Conservation (phyloP, 306 rosid genomes). For the Spatholobus suberectus region DNA sequence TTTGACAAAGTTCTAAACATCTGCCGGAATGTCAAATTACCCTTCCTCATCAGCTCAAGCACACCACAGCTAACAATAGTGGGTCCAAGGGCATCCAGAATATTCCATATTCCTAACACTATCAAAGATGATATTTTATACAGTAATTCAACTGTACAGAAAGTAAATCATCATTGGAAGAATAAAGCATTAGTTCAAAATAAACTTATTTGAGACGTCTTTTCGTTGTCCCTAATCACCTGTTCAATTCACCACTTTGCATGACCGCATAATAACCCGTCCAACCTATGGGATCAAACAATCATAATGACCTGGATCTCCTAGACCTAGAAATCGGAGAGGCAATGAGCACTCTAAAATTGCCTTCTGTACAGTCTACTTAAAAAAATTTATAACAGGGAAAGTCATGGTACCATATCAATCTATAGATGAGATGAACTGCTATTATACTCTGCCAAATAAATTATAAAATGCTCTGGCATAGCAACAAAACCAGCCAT, state of each 20-base stretch:
- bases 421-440: slow-evolving; percentile 29
- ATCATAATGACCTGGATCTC: slow-evolving; percentile 38
- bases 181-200: slow-evolving; percentile 36
- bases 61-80: background rate
- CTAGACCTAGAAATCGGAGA: slow-evolving; percentile 40
- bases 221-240: slow-evolving; percentile 35
- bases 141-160: slow-evolving; percentile 46
- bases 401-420: slow-evolving; percentile 36
- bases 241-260: slow-evolving; percentile 45
- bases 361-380: slow-evolving; percentile 47
- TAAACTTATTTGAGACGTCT: slow-evolving; percentile 40
- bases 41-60: background rate
- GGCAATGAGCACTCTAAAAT: slow-evolving; percentile 47
- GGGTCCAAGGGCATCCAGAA: background rate
- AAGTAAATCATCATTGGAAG: slow-evolving; percentile 32
- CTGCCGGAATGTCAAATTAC: background rate
- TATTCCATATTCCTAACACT: background rate
- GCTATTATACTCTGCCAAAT: slow-evolving; percentile 43
- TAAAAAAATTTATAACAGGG: slow-evolving; percentile 35
- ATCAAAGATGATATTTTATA: slow-evolving; percentile 35
- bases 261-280: slow-evolving; percentile 42
- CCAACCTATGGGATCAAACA: slow-evolving; percentile 30
- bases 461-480: slow-evolving; percentile 41
- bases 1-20: background rate
- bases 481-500: slow-evolving; percentile 39